Percentiles rank a stretch among this genome's conserved stretches.
Evolutionary conservation across 352 stramenopile species (phyloP).

Genomic region (Globisporangium sylvaticum): DNA sequence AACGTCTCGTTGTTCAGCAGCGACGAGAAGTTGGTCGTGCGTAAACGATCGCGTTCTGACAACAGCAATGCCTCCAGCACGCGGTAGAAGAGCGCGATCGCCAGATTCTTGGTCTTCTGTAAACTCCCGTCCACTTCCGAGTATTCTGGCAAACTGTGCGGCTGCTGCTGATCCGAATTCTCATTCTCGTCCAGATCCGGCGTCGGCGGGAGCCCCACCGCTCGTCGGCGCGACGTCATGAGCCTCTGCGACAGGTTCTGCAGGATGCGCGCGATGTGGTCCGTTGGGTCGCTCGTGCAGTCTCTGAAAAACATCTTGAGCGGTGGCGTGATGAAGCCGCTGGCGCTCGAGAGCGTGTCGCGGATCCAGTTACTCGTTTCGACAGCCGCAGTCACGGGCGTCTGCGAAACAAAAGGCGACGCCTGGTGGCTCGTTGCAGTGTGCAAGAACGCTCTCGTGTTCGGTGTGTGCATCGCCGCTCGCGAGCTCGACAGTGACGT

Average conservation of each 20-base stretch:
- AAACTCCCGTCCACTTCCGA: conserved; percentile 76
- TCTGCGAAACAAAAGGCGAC: conserved; percentile 54
- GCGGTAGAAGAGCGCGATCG: conserved; percentile 73
- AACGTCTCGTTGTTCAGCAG: conserved; percentile 82
- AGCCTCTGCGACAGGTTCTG: conserved; percentile 48
- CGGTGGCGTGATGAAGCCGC: conserved; percentile 35
- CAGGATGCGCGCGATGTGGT: conserved; percentile 49
- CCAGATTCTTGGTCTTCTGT: conserved; percentile 63
- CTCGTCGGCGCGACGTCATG: conserved; percentile 32
- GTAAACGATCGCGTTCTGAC: conserved; percentile 65
- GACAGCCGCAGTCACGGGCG: conserved; percentile 71
- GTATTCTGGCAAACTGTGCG: conserved; percentile 13
- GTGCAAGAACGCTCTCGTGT: conserved; percentile 22
- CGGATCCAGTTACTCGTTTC: conserved; percentile 84
- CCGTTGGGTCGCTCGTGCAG: conserved; percentile 48
- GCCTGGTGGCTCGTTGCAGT: conserved; percentile 24
- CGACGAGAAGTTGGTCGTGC: conserved; percentile 69
- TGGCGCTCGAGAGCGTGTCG: conserved; percentile 36
- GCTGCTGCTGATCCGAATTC: neutral
- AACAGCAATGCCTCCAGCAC: conserved; percentile 73
- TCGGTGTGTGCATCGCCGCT: conserved; percentile 30
- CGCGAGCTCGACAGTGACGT: conserved; percentile 16
- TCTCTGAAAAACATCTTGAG: conserved; percentile 60
- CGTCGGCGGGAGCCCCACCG: neutral
- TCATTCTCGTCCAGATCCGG: conserved; percentile 13